Conservation (phyloP, 1,284 basidiomycete genomes). For the Uromyces viciae-fabae region DNA sequence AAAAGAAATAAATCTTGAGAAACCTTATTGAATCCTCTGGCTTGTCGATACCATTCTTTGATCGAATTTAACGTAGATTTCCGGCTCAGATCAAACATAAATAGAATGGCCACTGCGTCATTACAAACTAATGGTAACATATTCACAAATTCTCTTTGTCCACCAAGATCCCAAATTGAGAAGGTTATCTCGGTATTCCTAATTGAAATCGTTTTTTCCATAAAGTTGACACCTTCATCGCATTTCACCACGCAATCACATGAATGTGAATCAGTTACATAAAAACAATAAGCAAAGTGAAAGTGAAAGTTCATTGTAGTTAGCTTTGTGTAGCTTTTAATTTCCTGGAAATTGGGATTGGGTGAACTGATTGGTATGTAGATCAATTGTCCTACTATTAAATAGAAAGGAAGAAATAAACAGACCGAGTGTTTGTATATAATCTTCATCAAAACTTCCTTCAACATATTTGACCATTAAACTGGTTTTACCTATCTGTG, state of each 20-base stretch:
- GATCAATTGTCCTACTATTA: too few relatives aligned
- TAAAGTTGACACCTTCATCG: slow-evolving; percentile 86
- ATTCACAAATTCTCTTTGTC: slow-evolving; percentile 95
- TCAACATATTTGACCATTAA: slow-evolving; percentile 98
- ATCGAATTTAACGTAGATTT: slow-evolving; percentile 96
- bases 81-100: slow-evolving; percentile 98
- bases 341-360: too few relatives aligned
- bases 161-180: slow-evolving; percentile 98
- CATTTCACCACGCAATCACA: not conserved
- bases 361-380: not conserved
- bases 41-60: slow-evolving; percentile 99
- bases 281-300: too few relatives aligned
- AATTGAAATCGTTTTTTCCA: slow-evolving; percentile 98
- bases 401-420: not conserved
- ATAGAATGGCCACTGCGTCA: slow-evolving; percentile 94
- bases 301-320: too few relatives aligned
- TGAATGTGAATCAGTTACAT: not conserved
- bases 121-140: slow-evolving; percentile 98
- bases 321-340: not conserved
- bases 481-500: slow-evolving; percentile 96
- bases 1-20: slow-evolving; percentile 48
- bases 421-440: slow-evolving; percentile 82
- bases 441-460: slow-evolving; percentile 91
- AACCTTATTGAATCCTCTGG: slow-evolving; percentile 95
- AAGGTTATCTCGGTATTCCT: slow-evolving; percentile 97